Evolutionary conservation across 2,329 filamentous ascomycete genomes (phyloP).

Genomic region (Whalleya microplaca): DNA sequence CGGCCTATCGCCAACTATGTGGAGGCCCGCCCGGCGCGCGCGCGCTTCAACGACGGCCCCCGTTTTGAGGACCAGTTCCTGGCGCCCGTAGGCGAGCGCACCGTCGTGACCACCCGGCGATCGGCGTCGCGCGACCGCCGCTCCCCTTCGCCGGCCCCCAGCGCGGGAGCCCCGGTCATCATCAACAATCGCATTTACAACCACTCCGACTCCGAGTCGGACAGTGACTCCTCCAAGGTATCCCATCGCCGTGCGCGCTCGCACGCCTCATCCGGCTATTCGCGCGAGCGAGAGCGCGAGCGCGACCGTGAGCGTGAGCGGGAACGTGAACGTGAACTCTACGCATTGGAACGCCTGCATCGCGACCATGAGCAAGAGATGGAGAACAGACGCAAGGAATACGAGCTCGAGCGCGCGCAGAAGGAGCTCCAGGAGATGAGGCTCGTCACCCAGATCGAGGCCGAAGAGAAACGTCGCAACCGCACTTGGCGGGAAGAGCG

Average conservation of each 20-base stretch:
- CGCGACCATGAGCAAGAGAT: conserved; percentile 43
- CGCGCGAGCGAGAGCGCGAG: conserved; percentile 40
- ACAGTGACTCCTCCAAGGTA: conserved; percentile 28
- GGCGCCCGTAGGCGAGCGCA: conserved; percentile 51
- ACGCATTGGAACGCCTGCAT: conserved; percentile 37
- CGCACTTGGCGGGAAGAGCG: conserved; percentile 46
- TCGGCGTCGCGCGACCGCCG: conserved; percentile 52
- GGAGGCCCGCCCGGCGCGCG: conserved; percentile 42
- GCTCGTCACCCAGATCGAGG: conserved; percentile 43
- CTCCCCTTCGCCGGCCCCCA: conserved; percentile 43
- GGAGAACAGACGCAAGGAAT: conserved; percentile 45
- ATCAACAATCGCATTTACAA: conserved; percentile 62
- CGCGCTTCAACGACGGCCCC: conserved; percentile 43
- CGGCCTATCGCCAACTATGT: conserved; percentile 50
- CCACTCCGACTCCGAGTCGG: conserved; percentile 49
- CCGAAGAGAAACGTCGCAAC: conserved; percentile 46
- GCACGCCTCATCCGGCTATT: conserved; percentile 40
- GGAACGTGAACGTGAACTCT: conserved; percentile 34
- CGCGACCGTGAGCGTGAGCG: conserved; percentile 39
- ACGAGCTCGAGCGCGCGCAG: conserved; percentile 37
- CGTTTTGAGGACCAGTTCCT: conserved; percentile 41
- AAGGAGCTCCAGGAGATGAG: conserved; percentile 49
- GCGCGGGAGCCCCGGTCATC: conserved; percentile 48
- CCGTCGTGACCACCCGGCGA: conserved; percentile 49
- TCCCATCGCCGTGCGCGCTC: conserved; percentile 37